Conservation (phyloP, 2,329 filamentous ascomycete species). For the Diaporthe ampelina region DNA sequence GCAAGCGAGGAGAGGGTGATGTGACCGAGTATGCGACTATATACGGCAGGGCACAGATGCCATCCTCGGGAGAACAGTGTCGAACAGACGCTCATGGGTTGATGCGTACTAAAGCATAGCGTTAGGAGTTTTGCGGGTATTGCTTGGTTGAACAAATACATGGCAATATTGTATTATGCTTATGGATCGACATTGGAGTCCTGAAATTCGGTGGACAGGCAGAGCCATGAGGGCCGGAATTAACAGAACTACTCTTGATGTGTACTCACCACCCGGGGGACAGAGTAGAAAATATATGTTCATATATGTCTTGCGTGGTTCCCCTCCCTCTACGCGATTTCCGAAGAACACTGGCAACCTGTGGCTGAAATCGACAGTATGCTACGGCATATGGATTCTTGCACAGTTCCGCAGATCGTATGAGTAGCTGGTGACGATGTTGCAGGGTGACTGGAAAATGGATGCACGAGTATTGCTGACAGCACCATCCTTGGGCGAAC, state of each 20-base stretch:
- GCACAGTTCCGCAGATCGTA: no score
- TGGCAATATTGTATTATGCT: background rate
- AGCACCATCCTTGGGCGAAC: no score
- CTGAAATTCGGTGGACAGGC: background rate
- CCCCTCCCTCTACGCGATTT: background rate
- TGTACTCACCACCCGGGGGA: background rate
- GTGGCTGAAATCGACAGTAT: background rate
- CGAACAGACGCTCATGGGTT: background rate
- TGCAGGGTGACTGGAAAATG: background rate
- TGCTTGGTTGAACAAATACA: slow-evolving; percentile 24
- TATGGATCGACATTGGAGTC: background rate
- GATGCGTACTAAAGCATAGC: slow-evolving; percentile 33
- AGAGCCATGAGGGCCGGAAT: background rate
- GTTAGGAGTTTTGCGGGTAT: slow-evolving; percentile 31
- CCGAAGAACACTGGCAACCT: no score
- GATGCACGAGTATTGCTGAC: no score
- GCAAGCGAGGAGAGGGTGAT: background rate
- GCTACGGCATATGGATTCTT: background rate
- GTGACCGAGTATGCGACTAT: background rate
- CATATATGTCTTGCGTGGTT: background rate
- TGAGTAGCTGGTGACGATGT: background rate
- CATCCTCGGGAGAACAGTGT: background rate
- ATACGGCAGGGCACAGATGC: background rate
- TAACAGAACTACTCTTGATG: background rate
- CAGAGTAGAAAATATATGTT: background rate